Evolutionary conservation across 2,329 filamentous ascomycete genomes (phyloP), one percentile per base, ranked within the genome.

Genomic region (Canariomyces notabilis): DNA sequence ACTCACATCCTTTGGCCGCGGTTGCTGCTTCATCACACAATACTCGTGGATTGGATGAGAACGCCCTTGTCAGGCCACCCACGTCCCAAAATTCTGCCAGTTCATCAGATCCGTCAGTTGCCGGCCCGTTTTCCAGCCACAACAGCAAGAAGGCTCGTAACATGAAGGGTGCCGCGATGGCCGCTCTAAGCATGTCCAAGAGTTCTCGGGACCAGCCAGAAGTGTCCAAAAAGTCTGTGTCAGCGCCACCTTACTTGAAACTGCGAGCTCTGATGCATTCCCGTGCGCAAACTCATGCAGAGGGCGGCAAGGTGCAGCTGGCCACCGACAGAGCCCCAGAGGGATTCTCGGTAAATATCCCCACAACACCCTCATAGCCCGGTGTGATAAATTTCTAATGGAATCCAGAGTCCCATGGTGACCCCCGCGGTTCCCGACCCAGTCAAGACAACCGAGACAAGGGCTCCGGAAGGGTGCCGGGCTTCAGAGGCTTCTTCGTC

Each of bases 401-500:
- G 14, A 3, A 40, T n/a, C 6, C 46, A 52, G 26, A 33, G 42
- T 14, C 15, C 33, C 11, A 23, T 32, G 8, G 21, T 32, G 5
- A 32, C 31, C 21, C 18, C 43, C 2, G 20, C 49, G 9, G 23
- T n/a, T 21, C 15, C 45, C 18, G 22, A 32, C 3, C 16, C 38
- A 7, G 22, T 31, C 36, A 57, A 55, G 31, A 18, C 46, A 8
- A 31, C 29, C 9, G 50, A 53, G 16, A 45, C 42, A 4, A 31
- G 21, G 4, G 22, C 46, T 6, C 49, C 54, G 9, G 37, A 44
- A n/a, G 45, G 42, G 3, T 54, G 46, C 20, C 54, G 51, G 7
- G 53, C 45, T 2, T 61, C 58, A 1, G 60, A 64, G 26, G 64
- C 60, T 9, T 70, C 68, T 0, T 72, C 70, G 1, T 70, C 69